A percentile compares a stretch with the other conserved stretches of the same genome.
phyloP scores from a whole-genome alignment of 2,329 filamentous ascomycete species.

The Lachnellula suecica region DNA sequence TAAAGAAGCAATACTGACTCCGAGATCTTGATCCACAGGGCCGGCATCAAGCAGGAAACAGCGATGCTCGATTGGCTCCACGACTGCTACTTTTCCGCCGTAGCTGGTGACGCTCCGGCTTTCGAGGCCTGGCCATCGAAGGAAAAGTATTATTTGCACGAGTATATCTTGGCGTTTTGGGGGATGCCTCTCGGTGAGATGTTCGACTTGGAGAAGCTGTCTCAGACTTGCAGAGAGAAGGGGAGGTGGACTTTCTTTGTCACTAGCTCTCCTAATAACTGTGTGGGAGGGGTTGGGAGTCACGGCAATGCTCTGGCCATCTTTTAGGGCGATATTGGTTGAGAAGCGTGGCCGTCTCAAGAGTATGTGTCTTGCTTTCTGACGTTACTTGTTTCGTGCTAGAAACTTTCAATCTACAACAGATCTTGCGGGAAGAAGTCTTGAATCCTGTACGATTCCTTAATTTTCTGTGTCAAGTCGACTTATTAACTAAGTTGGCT shows the following conservation, averaged over 20 bases:
- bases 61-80: conserved; percentile 43
- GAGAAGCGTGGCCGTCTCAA: no score
- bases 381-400: no score
- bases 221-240: conserved; percentile 28
- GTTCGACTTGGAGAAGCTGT: conserved; percentile 34
- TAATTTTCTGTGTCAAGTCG: no score
- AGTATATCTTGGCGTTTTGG: conserved; percentile 33
- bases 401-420: background rate
- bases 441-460: no score
- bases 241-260: conserved; percentile 34
- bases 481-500: no score
- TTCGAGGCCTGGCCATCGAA: conserved; percentile 38
- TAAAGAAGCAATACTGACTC: no score
- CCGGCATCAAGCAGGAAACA: conserved; percentile 47
- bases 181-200: conserved; percentile 34
- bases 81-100: conserved; percentile 40
- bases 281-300: conserved; percentile 49
- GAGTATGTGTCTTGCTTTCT: no score
- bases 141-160: conserved; percentile 29
- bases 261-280: conserved; percentile 32
- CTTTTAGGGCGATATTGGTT: conserved; percentile 13
- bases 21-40: no score
- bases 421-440: background rate
- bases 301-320: conserved; percentile 50
- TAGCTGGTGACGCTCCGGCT: conserved; percentile 43